Base-by-base conservation (phyloP, 495 filamentous ascomycete genomes). In the Rhizodiscina lignyota region DNA sequence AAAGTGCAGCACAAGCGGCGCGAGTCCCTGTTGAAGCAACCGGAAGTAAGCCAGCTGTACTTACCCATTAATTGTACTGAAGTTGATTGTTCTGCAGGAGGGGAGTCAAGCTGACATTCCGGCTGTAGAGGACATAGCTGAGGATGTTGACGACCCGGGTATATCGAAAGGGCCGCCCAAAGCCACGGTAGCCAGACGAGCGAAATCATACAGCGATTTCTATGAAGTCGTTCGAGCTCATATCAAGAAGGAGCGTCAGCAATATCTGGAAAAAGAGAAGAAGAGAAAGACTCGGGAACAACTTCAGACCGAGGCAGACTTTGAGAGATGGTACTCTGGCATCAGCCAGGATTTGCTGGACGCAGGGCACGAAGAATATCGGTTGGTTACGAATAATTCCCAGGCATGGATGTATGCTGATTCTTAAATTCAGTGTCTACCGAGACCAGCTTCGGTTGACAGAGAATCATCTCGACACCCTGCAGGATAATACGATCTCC, bases 351-450 rank as follows among this genome's bases (percentile, higher is more conserved):
- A 68, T 36, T 56, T 96, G 45, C 60, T 87, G 35, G 72, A 83
- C 44, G 70, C 81, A 31, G 87, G 80, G 58, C 79, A 85, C 47
- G 77, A 80, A 38, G 75, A 89, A 49, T 94, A 92, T 54, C 63
- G 76, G 82, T 91, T 69, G 47, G 70, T 47, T 30, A 5, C 15
- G 28, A 3, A 31, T 40, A 13, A 22, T 8, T 21, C 10, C 21
- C 13, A 17, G n/a, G 37, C 13, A 3, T 39, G 15, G 22, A n/a
- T 21, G 5, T 17, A 2, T 18, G n/a, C 30, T 15, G 26, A 42
- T 44, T 19, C 32, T 29, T n/a, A 30, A 36, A 38, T 32, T 36
- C 16, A 82, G 79, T 48, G 57, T 79, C 30, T 83, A 84, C 47
- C 66, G 75, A 39, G 75, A 87, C 48, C 77, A 92, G 53, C 65